Evolutionary conservation across 2,329 filamentous ascomycete genomes (phyloP).

Genomic region (Phaeoacremonium minimum): DNA sequence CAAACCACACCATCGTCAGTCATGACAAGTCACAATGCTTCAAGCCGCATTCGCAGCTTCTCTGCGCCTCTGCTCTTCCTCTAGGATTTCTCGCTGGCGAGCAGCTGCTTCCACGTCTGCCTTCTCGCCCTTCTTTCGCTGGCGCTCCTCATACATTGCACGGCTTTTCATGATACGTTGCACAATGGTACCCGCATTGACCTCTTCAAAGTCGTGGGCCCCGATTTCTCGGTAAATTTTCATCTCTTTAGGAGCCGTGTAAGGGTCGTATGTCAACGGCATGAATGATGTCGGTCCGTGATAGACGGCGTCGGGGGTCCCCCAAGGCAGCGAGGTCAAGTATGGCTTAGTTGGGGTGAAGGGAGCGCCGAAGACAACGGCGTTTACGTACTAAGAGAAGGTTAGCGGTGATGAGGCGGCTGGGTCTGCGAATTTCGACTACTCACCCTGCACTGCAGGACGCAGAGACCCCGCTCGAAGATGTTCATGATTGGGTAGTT

Average conservation of each 20-base stretch:
- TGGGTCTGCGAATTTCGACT: background rate
- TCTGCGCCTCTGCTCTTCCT: constrained; percentile 50
- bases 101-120: constrained; percentile 67
- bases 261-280: constrained; percentile 74
- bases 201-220: constrained; percentile 73
- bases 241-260: constrained; percentile 74
- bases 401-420: too few relatives aligned
- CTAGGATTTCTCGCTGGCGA: constrained; percentile 56
- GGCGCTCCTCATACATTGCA: constrained; percentile 84
- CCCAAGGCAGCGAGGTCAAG: constrained; percentile 69
- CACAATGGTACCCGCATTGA: constrained; percentile 70
- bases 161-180: constrained; percentile 83
- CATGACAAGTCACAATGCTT: too few relatives aligned
- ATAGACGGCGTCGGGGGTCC: constrained; percentile 76
- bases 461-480: constrained; percentile 91
- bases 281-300: constrained; percentile 96
- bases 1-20: too few relatives aligned
- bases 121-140: constrained; percentile 87
- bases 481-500: constrained; percentile 99
- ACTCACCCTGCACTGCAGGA: constrained; percentile 84
- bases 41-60: constrained; percentile 38
- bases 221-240: constrained; percentile 80
- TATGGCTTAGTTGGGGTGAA: constrained; percentile 81
- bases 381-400: constrained; percentile 79
- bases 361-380: constrained; percentile 84